Evolutionary conservation across 345 rosid genomes (phyloP).

Genomic region (Acer campestre): DNA sequence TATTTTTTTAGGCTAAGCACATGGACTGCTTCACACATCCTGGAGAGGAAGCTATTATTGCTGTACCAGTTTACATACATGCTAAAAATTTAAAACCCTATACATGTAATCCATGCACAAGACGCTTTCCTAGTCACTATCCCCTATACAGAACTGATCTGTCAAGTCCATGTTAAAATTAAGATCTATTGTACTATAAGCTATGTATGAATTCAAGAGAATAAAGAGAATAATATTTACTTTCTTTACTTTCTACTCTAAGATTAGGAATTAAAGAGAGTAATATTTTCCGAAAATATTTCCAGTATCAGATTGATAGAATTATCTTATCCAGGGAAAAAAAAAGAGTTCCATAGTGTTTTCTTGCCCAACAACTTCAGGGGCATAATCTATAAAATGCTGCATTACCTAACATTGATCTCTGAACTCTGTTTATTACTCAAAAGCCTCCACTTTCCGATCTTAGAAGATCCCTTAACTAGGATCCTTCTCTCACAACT

Average conservation of each 20-base stretch:
- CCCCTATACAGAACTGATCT: background rate
- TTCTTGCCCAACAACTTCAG: background rate
- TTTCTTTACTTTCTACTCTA: background rate
- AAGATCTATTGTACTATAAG: background rate
- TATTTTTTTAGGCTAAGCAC: background rate
- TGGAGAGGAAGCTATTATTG: background rate
- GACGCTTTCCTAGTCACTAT: background rate
- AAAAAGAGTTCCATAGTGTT: background rate
- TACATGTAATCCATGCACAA: background rate
- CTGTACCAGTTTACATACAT: background rate
- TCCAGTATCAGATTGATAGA: background rate
- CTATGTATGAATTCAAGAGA: background rate
- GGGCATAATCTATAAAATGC: background rate
- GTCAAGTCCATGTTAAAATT: background rate
- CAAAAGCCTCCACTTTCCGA: slow-evolving; percentile 51
- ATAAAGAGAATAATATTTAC: too few relatives aligned
- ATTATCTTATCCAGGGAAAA: background rate
- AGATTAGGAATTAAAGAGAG: background rate
- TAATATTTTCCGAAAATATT: background rate
- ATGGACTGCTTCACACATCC: background rate
- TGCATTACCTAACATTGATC: slow-evolving; percentile 34
- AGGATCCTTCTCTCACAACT: slow-evolving; percentile 38
- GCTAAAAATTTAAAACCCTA: background rate
- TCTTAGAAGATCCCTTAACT: slow-evolving; percentile 45
- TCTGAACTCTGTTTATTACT: slow-evolving; percentile 16